phyloP scores from a whole-genome alignment of 371 early-diverging fungal genomes.

The Saksenaea oblongispora region DNA sequence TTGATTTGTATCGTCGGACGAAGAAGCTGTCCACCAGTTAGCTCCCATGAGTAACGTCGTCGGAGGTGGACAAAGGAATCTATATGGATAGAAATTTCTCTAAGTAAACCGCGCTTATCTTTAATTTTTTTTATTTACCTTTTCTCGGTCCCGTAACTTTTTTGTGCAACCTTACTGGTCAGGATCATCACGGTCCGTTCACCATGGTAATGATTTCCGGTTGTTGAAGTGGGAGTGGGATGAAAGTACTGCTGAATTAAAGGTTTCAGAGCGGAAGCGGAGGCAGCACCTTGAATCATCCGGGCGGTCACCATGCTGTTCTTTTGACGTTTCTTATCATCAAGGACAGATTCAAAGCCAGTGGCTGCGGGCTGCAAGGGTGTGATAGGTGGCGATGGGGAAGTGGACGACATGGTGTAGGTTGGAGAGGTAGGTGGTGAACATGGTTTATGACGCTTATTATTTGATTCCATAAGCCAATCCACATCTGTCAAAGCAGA shows the following conservation, averaged over 20 bases:
- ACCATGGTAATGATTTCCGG: constrained; percentile 19
- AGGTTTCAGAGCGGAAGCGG: constrained; percentile 28
- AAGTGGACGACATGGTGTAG: constrained; percentile 16
- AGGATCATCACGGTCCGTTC: constrained; percentile 68
- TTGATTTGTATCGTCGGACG: neutral
- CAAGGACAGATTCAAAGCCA: neutral
- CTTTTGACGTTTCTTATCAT: neutral
- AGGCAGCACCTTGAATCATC: constrained; percentile 30
- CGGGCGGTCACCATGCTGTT: constrained; percentile 17
- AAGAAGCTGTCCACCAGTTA: constrained; percentile 47
- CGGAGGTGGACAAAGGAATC: constrained; percentile 74
- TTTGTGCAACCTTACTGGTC: constrained; percentile 77
- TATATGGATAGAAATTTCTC: neutral
- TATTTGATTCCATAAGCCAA: constrained; percentile 7
- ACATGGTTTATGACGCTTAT: neutral
- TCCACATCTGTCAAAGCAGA: constrained; percentile 8
- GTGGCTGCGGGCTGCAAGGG: constrained; percentile 16
- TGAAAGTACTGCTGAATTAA: constrained; percentile 42
- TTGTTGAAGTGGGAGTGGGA: constrained; percentile 27
- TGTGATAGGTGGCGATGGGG: constrained; percentile 29
- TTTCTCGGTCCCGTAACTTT: constrained; percentile 78
- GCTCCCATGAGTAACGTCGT: constrained; percentile 68
- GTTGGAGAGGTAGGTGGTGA: constrained; percentile 2
- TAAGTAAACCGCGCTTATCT: neutral
- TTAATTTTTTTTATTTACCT: constrained; percentile 29